Percentiles rank a stretch among this genome's conserved stretches.
Evolutionary conservation across 108 stramenopile genomes (phyloP).

Genomic region (Mayamaea pseudoterrestris): DNA sequence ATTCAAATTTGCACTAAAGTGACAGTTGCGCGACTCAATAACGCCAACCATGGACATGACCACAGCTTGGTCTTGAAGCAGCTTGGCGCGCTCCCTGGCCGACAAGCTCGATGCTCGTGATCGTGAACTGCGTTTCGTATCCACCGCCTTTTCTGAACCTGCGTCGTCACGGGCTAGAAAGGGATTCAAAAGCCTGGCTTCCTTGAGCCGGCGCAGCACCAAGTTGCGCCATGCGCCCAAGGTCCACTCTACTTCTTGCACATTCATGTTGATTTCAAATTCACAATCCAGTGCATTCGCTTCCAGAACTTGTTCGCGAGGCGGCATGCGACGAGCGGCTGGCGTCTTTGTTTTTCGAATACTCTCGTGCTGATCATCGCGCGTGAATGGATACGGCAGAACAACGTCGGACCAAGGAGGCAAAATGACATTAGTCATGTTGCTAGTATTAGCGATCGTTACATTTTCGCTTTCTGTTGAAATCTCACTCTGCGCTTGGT

Average conservation of each 20-base stretch:
- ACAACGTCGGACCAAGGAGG: constrained; percentile 16
- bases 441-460: not conserved
- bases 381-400: constrained; percentile 54
- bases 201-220: constrained; percentile 15
- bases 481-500: not conserved
- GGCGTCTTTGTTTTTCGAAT: constrained; percentile 27
- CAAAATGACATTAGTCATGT: not conserved
- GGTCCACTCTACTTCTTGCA: constrained; percentile 52
- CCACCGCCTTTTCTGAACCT: not conserved
- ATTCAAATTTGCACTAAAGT: constrained; percentile 58
- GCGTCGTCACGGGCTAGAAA: not conserved
- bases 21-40: constrained; percentile 55
- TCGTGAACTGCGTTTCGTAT: not conserved
- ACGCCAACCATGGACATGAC: constrained; percentile 53
- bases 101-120: not conserved
- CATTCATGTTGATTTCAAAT: constrained; percentile 64
- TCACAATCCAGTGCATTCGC: constrained; percentile 60
- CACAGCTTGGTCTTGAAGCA: constrained; percentile 40
- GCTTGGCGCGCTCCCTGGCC: constrained; percentile 1
- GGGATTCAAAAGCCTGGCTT: constrained; percentile 11
- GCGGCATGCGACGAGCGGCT: constrained; percentile 30
- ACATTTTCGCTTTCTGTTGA: not conserved
- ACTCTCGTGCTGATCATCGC: constrained; percentile 43
- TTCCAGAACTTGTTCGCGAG: constrained; percentile 43
- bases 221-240: constrained; percentile 51